phyloP scores from a whole-genome alignment of 805 yeast genomes.

The Hanseniaspora hatyaiensis region DNA sequence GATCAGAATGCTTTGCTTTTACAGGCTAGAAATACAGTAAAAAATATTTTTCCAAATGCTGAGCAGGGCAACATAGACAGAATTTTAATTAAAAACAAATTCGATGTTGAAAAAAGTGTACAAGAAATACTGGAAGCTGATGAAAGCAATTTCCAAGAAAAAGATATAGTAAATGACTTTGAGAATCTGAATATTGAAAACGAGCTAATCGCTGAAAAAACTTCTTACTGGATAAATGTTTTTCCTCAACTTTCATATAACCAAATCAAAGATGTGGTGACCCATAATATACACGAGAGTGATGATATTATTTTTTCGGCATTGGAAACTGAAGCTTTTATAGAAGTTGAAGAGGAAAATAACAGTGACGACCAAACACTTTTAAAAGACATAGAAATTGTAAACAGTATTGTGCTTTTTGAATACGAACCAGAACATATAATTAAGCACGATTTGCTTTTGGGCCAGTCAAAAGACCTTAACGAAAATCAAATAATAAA shows the following conservation, averaged over 20 bases:
- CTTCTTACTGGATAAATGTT: slow-evolving; percentile 24
- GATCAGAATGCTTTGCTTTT: too few relatives aligned
- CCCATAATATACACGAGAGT: slow-evolving; percentile 5
- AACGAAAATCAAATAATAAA: not conserved
- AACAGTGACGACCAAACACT: not conserved
- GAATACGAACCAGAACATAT: not conserved
- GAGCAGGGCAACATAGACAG: not conserved
- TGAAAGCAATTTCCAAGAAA: slow-evolving; percentile 39
- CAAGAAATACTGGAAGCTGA: slow-evolving; percentile 20
- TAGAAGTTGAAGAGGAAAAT: not conserved
- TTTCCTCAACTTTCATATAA: slow-evolving; percentile 1
- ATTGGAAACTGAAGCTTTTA: slow-evolving; percentile 15
- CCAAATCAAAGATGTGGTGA: not conserved
- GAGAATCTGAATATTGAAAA: too few relatives aligned
- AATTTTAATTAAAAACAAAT: not conserved
- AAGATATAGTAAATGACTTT: too few relatives aligned
- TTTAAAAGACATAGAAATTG: not conserved
- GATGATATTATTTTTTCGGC: not conserved
- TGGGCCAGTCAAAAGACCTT: not conserved
- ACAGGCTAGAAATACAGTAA: not conserved
- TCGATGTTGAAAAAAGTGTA: not conserved
- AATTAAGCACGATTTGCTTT: not conserved
- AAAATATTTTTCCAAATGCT: not conserved
- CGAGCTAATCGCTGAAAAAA: slow-evolving; percentile 23
- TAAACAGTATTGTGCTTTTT: not conserved